Conservation (phyloP, 305 asterid genomes). For the Fraxinus velutina region DNA sequence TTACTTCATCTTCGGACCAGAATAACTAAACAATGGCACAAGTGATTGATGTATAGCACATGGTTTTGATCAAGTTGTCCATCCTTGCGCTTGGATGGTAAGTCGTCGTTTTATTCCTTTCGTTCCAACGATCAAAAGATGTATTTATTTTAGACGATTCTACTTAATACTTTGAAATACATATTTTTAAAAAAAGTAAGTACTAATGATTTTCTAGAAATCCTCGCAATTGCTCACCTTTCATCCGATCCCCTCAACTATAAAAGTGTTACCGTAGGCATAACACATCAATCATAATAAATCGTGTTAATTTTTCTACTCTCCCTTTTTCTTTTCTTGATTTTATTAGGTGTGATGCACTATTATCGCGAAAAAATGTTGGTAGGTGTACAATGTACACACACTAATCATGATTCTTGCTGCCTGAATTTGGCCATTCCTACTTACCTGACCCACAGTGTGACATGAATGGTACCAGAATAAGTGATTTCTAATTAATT, state of each 20-base stretch:
- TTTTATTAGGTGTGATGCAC: background rate
- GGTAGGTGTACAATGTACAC: conserved; percentile 9
- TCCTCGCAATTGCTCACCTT: background rate
- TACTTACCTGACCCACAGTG: background rate
- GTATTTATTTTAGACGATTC: background rate
- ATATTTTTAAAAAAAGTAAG: background rate
- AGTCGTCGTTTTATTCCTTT: background rate
- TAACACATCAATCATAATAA: background rate
- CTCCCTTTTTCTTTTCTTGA: background rate
- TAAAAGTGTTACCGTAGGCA: background rate
- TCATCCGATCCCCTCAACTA: background rate
- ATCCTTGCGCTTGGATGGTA: background rate
- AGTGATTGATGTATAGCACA: background rate
- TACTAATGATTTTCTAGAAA: background rate
- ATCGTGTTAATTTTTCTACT: background rate
- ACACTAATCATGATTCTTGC: background rate
- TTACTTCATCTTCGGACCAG: background rate
- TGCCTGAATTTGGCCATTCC: background rate
- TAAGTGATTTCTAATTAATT: background rate
- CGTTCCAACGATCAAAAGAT: background rate
- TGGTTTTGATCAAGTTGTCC: background rate
- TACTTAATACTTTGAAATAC: background rate
- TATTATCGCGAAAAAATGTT: background rate
- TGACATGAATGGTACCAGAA: background rate
- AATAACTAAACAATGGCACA: background rate